Evolutionary conservation across 192 early-diverging fungal genomes (phyloP), one percentile per base, ranked within the genome.

Genomic region (Pilobolus umbonatus): DNA sequence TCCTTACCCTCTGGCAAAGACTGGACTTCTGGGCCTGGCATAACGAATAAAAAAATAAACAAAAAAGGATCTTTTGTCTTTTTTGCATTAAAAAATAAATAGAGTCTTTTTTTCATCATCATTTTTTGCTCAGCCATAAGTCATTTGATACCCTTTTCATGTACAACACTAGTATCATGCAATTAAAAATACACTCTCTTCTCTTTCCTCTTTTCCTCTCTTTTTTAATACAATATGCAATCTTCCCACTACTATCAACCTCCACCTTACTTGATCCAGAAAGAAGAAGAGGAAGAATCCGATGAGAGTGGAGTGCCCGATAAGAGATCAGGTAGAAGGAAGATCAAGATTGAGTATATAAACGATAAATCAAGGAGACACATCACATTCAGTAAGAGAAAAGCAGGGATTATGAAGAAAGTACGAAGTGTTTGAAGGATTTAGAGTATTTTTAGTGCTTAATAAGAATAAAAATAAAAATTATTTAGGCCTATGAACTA

Each of bases 331-430:
- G 92, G 92, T 3, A 81, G 94, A 46, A 82, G 94, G 69, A 95
- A 95, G 74, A 94, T 97, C 72, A 93, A 93, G 71, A 97, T 97
- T 67, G 90, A 94, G 65, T 94, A 89, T 60, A 97, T 97, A 45
- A 88, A 92, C 45, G 95, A 95, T 69, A 94, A 95, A 75, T 86
- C 82, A 53, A 75, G 92, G 60, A 84, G 95, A 45, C 92, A 94
- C 68, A 95, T 95, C 61, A 95, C 95, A 3, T 96, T 98, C 61
- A 86, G 83, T 65, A 98, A 98, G 70, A 83, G 95, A 64, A 95
- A 95, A 69, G 89, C 92, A 12, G 95, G 95, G 42, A 94, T 98
- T 63, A 95, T 98, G 95, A 98, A 98, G 75, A 98, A 98, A 87
- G 85, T 86, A 42, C 14, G 19, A 8, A 35, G 6, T 35, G 11